phyloP scores from a whole-genome alignment of 805 yeast genomes.

The Candida chilensis region DNA sequence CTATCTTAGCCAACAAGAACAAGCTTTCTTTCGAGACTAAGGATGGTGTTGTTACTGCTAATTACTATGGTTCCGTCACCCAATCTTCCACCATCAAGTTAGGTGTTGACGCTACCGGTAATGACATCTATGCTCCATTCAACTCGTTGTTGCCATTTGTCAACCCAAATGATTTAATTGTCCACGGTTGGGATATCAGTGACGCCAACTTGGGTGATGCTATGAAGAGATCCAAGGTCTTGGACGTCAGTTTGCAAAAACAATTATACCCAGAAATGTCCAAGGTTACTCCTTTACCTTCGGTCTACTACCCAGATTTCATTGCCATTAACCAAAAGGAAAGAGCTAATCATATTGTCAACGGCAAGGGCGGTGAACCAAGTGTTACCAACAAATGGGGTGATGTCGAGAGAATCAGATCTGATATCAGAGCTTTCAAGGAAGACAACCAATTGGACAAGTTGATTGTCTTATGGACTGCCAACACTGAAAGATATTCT shows the following conservation, averaged over 20 bases:
- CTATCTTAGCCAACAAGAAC: conserved; percentile 78
- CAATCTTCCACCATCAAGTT: conserved; percentile 86
- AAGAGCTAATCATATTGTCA: conserved; percentile 82
- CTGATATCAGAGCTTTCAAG: conserved; percentile 77
- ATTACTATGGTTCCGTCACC: conserved; percentile 91
- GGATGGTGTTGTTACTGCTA: conserved; percentile 61
- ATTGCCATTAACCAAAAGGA: conserved; percentile 91
- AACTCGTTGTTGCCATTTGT: conserved; percentile 83
- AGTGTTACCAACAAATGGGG: conserved; percentile 67
- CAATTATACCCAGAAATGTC: conserved; percentile 60
- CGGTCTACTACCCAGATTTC: conserved; percentile 92
- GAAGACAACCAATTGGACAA: conserved; percentile 64
- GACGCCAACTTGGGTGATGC: conserved; percentile 64
- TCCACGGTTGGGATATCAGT: conserved; percentile 94
- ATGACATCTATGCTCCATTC: conserved; percentile 89
- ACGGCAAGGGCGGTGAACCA: conserved; percentile 37
- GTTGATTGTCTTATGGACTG: conserved; percentile 92
- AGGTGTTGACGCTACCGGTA: conserved; percentile 73
- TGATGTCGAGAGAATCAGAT: conserved; percentile 80
- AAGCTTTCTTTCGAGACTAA: conserved; percentile 73
- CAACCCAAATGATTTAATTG: conserved; percentile 81
- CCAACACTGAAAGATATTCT: conserved; percentile 91
- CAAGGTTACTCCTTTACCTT: conserved; percentile 62
- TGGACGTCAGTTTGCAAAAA: conserved; percentile 77
- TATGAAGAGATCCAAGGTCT: conserved; percentile 77